phyloP scores from a whole-genome alignment of 2,329 filamentous ascomycete species.

The Fusarium verrucosum region DNA sequence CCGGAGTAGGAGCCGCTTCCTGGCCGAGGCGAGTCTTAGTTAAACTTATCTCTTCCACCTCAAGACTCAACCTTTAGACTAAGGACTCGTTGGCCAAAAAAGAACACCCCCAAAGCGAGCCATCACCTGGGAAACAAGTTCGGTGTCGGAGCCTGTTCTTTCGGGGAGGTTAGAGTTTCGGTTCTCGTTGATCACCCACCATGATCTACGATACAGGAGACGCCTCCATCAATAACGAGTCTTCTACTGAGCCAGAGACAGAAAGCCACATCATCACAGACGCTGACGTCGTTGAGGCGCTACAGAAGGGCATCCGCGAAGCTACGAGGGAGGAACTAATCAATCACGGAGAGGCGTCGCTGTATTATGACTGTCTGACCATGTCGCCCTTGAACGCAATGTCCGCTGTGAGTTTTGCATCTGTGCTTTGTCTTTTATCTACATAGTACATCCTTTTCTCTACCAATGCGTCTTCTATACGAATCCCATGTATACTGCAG shows the following conservation, averaged over 20 bases:
- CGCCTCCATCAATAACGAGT: constrained; percentile 19
- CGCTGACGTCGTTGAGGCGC: constrained; percentile 42
- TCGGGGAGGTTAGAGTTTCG: constrained; percentile 16
- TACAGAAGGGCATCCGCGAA: constrained; percentile 38
- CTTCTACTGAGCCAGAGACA: constrained; percentile 8
- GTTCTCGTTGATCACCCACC: constrained; percentile 16
- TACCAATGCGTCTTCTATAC: constrained; percentile 27
- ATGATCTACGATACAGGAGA: constrained; percentile 33
- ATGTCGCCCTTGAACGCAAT: constrained; percentile 66
- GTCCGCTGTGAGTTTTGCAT: constrained; percentile 60
- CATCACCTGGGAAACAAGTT: constrained; percentile 13
- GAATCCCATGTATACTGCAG: constrained; percentile 3
- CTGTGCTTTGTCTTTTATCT: not conserved
- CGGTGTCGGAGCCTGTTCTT: constrained; percentile 9
- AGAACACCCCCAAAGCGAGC: not conserved
- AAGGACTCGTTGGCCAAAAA: not conserved
- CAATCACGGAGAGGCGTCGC: constrained; percentile 53
- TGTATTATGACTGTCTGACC: constrained; percentile 66
- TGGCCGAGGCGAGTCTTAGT: constrained; percentile 19
- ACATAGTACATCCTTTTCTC: not conserved
- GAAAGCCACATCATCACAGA: constrained; percentile 39
- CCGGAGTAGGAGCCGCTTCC: constrained; percentile 34
- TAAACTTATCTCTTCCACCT: constrained; percentile 5
- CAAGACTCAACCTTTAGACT: constrained; percentile 3
- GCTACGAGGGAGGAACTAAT: constrained; percentile 28